These are phyloP conservation scores for Plasmodium coatneyi DNA, from an alignment of 169 alveolate genomes.

Conservation along the genomic window DNA sequence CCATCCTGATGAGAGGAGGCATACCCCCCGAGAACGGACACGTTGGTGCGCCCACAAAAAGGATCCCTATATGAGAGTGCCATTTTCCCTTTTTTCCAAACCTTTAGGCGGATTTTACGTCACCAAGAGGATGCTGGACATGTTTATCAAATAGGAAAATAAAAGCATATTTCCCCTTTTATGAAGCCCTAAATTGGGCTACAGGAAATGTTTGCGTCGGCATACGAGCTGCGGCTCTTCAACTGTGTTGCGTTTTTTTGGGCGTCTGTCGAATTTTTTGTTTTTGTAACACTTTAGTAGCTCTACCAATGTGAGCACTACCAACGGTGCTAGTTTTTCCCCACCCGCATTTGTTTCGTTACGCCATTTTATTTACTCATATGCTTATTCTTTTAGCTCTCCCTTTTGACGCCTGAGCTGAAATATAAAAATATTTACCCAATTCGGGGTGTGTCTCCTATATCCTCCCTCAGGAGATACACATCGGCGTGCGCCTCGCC, in stretches of 20 bases:
- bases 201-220: neutral
- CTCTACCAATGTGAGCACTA: neutral
- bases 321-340: neutral
- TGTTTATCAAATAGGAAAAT: conserved; percentile 85
- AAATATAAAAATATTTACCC: conserved; percentile 58
- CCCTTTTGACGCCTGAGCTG: conserved; percentile 7
- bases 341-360: neutral
- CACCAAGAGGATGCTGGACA: conserved; percentile 94
- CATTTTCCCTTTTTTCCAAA: neutral
- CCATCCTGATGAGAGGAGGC: neutral
- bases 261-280: neutral
- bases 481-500: neutral
- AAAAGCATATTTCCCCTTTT: neutral
- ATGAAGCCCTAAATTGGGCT: conserved; percentile 10
- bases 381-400: conserved; percentile 12
- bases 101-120: conserved; percentile 93
- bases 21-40: neutral
- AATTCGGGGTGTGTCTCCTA: neutral
- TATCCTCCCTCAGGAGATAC: neutral
- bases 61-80: neutral
- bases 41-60: conserved; percentile 73
- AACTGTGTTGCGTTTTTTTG: neutral
- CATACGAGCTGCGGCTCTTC: neutral
- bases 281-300: neutral
- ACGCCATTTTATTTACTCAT: neutral